These are phyloP conservation scores for Ascoidea tarda DNA, from an alignment of 805 yeast species.

Conservation along the genomic window DNA sequence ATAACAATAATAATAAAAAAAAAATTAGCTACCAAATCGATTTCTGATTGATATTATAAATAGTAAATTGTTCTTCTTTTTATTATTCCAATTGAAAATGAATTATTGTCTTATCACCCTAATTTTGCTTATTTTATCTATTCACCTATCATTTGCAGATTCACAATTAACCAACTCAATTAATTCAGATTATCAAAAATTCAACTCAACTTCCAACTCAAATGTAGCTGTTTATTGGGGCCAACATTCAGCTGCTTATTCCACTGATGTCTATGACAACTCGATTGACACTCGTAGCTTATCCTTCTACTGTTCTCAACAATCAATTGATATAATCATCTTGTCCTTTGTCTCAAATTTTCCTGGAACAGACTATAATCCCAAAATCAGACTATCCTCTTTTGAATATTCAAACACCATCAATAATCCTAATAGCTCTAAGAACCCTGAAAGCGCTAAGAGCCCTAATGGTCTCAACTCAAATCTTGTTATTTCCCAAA, in stretches of 20 bases:
- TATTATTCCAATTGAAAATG: too few relatives aligned
- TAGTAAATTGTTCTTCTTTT: too few relatives aligned
- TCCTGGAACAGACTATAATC: conserved; percentile 26
- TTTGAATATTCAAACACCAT: not conserved
- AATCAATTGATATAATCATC: conserved; percentile 56
- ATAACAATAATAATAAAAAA: too few relatives aligned
- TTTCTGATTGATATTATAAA: too few relatives aligned
- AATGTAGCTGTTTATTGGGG: conserved; percentile 87
- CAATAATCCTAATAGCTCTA: too few relatives aligned
- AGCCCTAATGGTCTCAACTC: conserved; percentile 7
- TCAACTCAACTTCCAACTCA: conserved; percentile 24
- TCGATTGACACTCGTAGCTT: conserved; percentile 13
- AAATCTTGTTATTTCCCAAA: conserved; percentile 26
- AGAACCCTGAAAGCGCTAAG: too few relatives aligned
- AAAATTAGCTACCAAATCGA: too few relatives aligned
- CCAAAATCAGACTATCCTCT: conserved; percentile 12
- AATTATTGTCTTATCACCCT: too few relatives aligned
- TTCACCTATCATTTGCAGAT: too few relatives aligned
- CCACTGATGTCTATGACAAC: not conserved
- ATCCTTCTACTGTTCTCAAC: conserved; percentile 48
- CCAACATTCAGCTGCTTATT: conserved; percentile 48
- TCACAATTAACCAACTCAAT: too few relatives aligned
- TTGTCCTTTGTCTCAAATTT: conserved; percentile 58
- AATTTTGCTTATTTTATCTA: too few relatives aligned
- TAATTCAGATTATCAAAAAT: conserved; percentile 10